Base-by-base conservation (phyloP, 2,329 filamentous ascomycete genomes). In the Penicillium nordicum region DNA sequence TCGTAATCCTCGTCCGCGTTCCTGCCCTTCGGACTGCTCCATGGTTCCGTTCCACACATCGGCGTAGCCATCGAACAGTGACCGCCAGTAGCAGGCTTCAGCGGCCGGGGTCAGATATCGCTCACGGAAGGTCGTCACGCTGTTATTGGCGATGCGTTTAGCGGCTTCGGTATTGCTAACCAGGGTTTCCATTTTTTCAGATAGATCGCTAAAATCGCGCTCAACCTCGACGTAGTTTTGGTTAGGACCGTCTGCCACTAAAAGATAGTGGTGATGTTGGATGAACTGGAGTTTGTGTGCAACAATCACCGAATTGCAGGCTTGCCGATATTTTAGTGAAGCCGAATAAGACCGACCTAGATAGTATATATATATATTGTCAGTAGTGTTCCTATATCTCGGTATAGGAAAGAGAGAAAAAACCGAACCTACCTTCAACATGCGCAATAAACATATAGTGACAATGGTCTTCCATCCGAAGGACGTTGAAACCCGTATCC, bases 161-260 rank as follows among this genome's bases (percentile, higher is more conserved):
- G 79, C 78, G 10, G 70, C 65, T 3, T 69, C 62, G 5, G 71
- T 71, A 53, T 80, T 62, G 8, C 58, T 57, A 25, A 77, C 63
- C 5, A 80, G 63, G 5, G 69, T 67, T 4, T 76, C 57, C 52
- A 78, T 72, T 37, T 71, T 75, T 8, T 68, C 61, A 3, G 67
- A 59, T 57, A 84, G 75, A 60, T 87, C 83, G 61, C 81, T 81
- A 68, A 85, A 87, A 66, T 82, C 77, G 14, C 74, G 69, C 51
- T 76, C 69, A 4, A 81, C 78, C 55, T 77, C 71, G 32, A 81
- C 73, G 43, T 73, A 79, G 62, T 81, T 81, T 61, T 80, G 78
- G 10, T 76, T 62, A 3, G 77, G 73, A 0, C 79, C 79, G 11
- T 66, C 66, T 14, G 74, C 59, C 9, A 73, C 66, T 23, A 81